A percentile compares a stretch with the other conserved stretches of the same genome.
phyloP scores from a whole-genome alignment of 2,329 filamentous ascomycete genomes.

The Colletotrichum brevisporum region DNA sequence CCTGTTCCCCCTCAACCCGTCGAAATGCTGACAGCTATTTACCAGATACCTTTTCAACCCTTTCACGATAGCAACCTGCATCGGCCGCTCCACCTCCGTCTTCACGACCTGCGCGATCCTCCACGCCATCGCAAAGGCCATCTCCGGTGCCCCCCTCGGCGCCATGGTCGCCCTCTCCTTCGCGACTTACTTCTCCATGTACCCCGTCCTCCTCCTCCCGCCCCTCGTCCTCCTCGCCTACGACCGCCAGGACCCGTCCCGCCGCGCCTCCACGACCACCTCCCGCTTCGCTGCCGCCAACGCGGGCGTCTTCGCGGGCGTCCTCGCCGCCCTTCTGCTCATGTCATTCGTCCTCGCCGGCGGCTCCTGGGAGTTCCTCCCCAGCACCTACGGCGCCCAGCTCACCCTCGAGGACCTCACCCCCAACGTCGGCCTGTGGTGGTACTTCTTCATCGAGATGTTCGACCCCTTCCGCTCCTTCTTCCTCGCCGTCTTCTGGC shows the following conservation, averaged over 20 bases:
- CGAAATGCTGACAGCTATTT: constrained; percentile 82
- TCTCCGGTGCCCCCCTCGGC: constrained; percentile 78
- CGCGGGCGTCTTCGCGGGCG: constrained; percentile 65
- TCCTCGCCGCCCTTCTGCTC: constrained; percentile 73
- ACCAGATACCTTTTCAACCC: constrained; percentile 92
- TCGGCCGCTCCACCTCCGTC: constrained; percentile 89
- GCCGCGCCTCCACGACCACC: constrained; percentile 52
- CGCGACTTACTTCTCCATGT: constrained; percentile 92
- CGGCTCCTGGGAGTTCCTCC: constrained; percentile 88
- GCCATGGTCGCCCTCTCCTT: constrained; percentile 89
- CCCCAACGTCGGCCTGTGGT: constrained; percentile 97
- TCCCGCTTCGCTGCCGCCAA: constrained; percentile 69
- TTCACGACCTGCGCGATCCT: constrained; percentile 93
- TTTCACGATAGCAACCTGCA: constrained; percentile 90
- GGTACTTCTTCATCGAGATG: constrained; percentile 99
- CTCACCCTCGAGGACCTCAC: constrained; percentile 92
- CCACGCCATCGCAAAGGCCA: constrained; percentile 84
- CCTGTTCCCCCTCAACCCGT: constrained; percentile 48
- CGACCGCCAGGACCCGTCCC: constrained; percentile 68
- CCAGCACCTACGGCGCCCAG: constrained; percentile 93
- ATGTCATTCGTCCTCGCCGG: constrained; percentile 82
- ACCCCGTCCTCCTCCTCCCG: constrained; percentile 88
- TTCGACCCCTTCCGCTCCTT: constrained; percentile 98
- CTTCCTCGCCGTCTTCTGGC: constrained; percentile 98
- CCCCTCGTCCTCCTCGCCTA: constrained; percentile 86